Conservation (phyloP, 2,329 filamentous ascomycete genomes). For the Trichoderma sp. region DNA sequence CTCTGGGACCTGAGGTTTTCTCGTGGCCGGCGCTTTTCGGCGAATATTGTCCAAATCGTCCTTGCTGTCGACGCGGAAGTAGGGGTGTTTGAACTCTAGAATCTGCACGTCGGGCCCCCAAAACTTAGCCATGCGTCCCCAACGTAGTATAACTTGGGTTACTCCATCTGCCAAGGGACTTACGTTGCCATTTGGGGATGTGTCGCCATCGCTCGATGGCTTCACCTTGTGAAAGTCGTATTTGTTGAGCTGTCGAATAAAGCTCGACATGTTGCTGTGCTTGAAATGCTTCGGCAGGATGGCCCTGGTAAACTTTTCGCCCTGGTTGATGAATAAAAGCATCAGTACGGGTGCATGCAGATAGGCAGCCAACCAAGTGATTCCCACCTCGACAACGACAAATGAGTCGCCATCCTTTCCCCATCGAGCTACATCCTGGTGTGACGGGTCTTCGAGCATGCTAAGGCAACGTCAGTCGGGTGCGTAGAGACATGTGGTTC, state of each 20-base stretch:
- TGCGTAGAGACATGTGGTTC: neutral
- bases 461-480: slow-evolving; percentile 24
- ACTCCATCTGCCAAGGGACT: slow-evolving; percentile 22
- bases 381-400: slow-evolving; percentile 85
- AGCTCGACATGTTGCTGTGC: slow-evolving; percentile 97
- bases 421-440: slow-evolving; percentile 92
- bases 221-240: slow-evolving; percentile 99
- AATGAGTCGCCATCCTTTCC: slow-evolving; percentile 93
- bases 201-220: slow-evolving; percentile 38
- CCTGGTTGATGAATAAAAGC: slow-evolving; percentile 51
- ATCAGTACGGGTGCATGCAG: slow-evolving; percentile 8
- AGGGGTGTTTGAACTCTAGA: slow-evolving; percentile 88
- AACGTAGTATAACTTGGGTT: neutral
- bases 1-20: slow-evolving; percentile 65
- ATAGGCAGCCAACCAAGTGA: neutral
- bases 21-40: slow-evolving; percentile 86
- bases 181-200: slow-evolving; percentile 38
- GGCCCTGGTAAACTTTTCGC: slow-evolving; percentile 96
- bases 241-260: slow-evolving; percentile 93
- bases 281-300: slow-evolving; percentile 99
- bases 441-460: slow-evolving; percentile 94
- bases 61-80: slow-evolving; percentile 94
- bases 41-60: slow-evolving; percentile 95
- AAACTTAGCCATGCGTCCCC: neutral
- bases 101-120: slow-evolving; percentile 40